These are phyloP conservation scores for Beverwykella pulmonaria DNA, from an alignment of 495 filamentous ascomycete genomes.

Conservation along the genomic window DNA sequence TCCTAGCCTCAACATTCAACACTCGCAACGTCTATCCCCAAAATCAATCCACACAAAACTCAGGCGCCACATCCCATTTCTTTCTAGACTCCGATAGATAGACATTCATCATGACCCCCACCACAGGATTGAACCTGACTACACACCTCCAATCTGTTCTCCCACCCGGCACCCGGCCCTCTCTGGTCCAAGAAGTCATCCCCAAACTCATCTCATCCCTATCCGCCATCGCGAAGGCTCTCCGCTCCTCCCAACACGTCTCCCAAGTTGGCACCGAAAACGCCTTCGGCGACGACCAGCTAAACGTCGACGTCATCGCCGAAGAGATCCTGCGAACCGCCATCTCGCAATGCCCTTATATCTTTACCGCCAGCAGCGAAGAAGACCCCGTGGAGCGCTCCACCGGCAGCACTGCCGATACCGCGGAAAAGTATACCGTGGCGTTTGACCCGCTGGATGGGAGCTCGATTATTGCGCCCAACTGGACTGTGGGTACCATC, in stretches of 20 bases:
- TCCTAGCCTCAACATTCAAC: neutral
- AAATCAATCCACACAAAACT: neutral
- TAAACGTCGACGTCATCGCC: conserved; percentile 58
- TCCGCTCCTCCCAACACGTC: conserved; percentile 49
- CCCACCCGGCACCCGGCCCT: neutral
- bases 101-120: neutral
- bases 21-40: neutral
- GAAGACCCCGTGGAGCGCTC: conserved; percentile 55
- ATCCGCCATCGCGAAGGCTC: conserved; percentile 42
- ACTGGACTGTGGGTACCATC: conserved; percentile 59
- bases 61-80: neutral
- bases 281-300: conserved; percentile 57
- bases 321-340: conserved; percentile 51
- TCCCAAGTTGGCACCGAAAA: conserved; percentile 53
- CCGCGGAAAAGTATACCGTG: conserved; percentile 53
- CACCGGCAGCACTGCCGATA: neutral
- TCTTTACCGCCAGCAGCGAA: conserved; percentile 55
- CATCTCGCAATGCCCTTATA: conserved; percentile 48
- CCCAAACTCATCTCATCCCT: conserved; percentile 49
- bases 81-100: neutral
- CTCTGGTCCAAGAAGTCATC: conserved; percentile 45
- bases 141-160: conserved; percentile 16
- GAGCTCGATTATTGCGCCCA: conserved; percentile 57
- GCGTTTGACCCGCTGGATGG: conserved; percentile 61
- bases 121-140: neutral